Conservation (phyloP, 805 yeast genomes). For the Spathaspora gorwiae region DNA sequence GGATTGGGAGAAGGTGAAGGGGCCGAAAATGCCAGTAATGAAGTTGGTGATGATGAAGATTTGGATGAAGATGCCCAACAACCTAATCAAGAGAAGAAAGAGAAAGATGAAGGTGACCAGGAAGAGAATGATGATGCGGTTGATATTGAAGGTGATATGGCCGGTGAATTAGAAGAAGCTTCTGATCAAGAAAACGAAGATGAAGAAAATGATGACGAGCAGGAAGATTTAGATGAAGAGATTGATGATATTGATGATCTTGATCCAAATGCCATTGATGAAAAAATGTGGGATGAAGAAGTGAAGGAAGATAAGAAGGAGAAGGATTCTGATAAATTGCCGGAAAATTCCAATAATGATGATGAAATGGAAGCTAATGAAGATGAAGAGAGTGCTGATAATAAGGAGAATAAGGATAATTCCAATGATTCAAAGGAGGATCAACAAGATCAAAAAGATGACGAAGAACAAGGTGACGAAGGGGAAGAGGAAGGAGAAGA, state of each 20-base stretch:
- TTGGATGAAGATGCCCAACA: conserved; percentile 72
- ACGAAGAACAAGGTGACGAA: conserved; percentile 42
- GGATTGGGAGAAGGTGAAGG: conserved; percentile 94
- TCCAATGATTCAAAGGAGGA: conserved; percentile 22
- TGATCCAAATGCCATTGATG: conserved; percentile 94
- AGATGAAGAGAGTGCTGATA: conserved; percentile 25
- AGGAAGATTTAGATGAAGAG: conserved; percentile 81
- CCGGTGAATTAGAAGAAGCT: conserved; percentile 81
- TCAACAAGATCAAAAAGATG: conserved; percentile 32
- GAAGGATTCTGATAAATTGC: conserved; percentile 71
- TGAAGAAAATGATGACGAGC: conserved; percentile 42
- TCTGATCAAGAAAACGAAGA: conserved; percentile 64
- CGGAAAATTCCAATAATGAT: conserved; percentile 49
- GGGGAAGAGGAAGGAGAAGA: conserved; percentile 57
- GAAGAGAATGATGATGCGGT: conserved; percentile 86
- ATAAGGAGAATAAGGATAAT: conserved; percentile 23
- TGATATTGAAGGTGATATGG: conserved; percentile 96
- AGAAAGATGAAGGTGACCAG: conserved; percentile 54
- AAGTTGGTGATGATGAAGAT: conserved; percentile 89
- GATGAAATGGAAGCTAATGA: conserved; percentile 49
- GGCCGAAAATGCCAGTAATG: conserved; percentile 73
- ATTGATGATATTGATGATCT: conserved; percentile 83
- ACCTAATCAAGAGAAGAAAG: conserved; percentile 67
- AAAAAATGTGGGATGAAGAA: conserved; percentile 97
- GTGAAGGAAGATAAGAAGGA: conserved; percentile 72